phyloP scores from a whole-genome alignment of 2,329 filamentous ascomycete genomes.

The Arthrinium puccinioides region DNA sequence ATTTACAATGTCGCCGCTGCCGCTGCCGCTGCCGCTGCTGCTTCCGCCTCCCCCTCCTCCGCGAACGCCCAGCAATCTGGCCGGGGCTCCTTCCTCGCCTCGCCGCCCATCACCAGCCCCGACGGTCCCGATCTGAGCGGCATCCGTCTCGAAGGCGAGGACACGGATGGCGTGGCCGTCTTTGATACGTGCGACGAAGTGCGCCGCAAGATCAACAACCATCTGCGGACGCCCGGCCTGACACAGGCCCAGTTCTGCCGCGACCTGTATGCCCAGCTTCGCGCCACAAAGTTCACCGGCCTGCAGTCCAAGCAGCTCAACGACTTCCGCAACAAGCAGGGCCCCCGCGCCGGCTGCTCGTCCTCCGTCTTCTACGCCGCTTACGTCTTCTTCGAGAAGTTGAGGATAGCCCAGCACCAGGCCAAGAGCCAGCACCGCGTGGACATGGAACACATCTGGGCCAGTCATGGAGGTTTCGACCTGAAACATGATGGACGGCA shows the following conservation, averaged over 20 bases:
- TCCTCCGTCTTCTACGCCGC: slow-evolving; percentile 42
- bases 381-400: slow-evolving; percentile 55
- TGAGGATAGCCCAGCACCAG: slow-evolving; percentile 43
- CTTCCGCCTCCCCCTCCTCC: no score
- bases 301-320: slow-evolving; percentile 33
- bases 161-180: slow-evolving; percentile 25
- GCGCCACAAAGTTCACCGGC: slow-evolving; percentile 21
- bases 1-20: no score
- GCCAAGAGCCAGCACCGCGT: slow-evolving; percentile 41
- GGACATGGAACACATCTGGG: slow-evolving; percentile 35
- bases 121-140: slow-evolving; percentile 1
- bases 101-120: no score
- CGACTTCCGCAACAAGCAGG: slow-evolving; percentile 43
- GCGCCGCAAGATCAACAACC: slow-evolving; percentile 45
- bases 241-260: slow-evolving; percentile 43
- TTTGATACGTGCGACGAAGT: slow-evolving; percentile 53
- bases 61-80: no score
- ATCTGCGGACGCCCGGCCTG: slow-evolving; percentile 36
- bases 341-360: slow-evolving; percentile 36
- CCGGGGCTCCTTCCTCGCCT: no score
- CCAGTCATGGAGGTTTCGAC: slow-evolving; percentile 1
- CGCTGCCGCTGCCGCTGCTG: no score
- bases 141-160: background rate
- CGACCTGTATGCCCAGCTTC: slow-evolving; percentile 30
- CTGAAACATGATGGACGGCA: slow-evolving; percentile 2